phyloP scores from a whole-genome alignment of 345 rosid genomes.

The Triadica sebifera region DNA sequence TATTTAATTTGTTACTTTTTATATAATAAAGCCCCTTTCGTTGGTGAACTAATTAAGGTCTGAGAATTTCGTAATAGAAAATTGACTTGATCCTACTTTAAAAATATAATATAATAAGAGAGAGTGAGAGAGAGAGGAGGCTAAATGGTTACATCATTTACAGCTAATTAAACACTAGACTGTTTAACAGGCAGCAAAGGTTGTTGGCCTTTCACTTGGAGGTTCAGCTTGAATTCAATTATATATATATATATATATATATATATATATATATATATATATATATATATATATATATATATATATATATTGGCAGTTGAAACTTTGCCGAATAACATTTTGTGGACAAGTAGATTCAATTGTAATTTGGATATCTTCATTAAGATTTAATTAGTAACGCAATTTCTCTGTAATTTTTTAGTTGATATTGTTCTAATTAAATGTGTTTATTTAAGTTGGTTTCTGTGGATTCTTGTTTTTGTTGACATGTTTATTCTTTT shows the following conservation, averaged over 20 bases:
- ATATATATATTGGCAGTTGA: neutral
- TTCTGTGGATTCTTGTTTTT: too few relatives aligned
- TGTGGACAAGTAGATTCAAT: neutral
- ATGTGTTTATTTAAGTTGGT: too few relatives aligned
- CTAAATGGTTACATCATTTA: neutral
- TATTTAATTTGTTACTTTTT: neutral
- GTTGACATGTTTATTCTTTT: too few relatives aligned
- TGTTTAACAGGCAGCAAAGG: neutral
- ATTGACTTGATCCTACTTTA: neutral
- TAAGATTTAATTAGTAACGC: too few relatives aligned
- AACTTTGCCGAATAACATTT: neutral
- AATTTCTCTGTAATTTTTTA: too few relatives aligned
- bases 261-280: too few relatives aligned
- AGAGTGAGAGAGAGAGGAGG: too few relatives aligned
- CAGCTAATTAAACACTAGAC: neutral
- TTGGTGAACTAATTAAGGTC: neutral
- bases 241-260: too few relatives aligned
- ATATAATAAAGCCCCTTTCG: neutral
- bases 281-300: too few relatives aligned
- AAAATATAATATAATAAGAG: too few relatives aligned
- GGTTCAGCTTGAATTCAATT: neutral
- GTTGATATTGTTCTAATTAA: too few relatives aligned
- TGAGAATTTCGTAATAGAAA: neutral
- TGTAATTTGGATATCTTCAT: too few relatives aligned
- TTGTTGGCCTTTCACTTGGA: slow-evolving; percentile 9